Conservation (phyloP, 768 basidiomycete species). For the Hortiboletus flavorubellus region DNA sequence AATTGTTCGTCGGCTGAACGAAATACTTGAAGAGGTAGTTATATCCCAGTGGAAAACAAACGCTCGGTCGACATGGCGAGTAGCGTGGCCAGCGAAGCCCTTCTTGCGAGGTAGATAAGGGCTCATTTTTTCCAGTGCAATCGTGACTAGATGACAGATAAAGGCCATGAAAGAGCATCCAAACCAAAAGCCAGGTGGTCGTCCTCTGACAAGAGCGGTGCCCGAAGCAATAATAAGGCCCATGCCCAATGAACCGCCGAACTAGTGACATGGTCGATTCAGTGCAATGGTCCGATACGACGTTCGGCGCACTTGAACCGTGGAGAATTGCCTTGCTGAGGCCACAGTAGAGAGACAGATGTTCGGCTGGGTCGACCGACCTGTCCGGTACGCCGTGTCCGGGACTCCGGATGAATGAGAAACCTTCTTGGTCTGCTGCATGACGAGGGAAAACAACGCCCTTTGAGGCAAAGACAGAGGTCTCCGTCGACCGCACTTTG, state of each 20-base stretch:
- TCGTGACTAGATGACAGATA: conserved; percentile 59
- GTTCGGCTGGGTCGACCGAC: conserved; percentile 32
- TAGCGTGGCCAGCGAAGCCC: conserved; percentile 54
- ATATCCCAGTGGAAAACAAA: conserved; percentile 48
- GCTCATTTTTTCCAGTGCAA: conserved; percentile 40
- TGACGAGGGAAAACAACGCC: not conserved
- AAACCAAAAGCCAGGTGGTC: conserved; percentile 45
- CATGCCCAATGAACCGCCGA: conserved; percentile 52
- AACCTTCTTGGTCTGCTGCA: not conserved
- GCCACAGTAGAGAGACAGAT: conserved; percentile 44
- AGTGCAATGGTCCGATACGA: not conserved
- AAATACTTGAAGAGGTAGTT: conserved; percentile 63
- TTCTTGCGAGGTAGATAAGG: conserved; percentile 55
- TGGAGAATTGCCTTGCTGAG: conserved; percentile 50
- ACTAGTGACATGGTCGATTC: conserved; percentile 20
- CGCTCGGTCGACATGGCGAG: conserved; percentile 65
- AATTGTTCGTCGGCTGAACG: conserved; percentile 65
- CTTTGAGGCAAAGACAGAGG: not conserved
- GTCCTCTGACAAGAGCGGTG: conserved; percentile 54
- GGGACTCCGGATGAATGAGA: not conserved
- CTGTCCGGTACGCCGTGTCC: not conserved
- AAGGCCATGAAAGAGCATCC: conserved; percentile 49
- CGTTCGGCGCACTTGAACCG: conserved; percentile 45
- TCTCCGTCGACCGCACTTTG: not conserved
- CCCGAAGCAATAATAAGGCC: conserved; percentile 58